phyloP scores from a whole-genome alignment of 2,329 filamentous ascomycete genomes.

The Phaeomoniella chlamydospora region DNA sequence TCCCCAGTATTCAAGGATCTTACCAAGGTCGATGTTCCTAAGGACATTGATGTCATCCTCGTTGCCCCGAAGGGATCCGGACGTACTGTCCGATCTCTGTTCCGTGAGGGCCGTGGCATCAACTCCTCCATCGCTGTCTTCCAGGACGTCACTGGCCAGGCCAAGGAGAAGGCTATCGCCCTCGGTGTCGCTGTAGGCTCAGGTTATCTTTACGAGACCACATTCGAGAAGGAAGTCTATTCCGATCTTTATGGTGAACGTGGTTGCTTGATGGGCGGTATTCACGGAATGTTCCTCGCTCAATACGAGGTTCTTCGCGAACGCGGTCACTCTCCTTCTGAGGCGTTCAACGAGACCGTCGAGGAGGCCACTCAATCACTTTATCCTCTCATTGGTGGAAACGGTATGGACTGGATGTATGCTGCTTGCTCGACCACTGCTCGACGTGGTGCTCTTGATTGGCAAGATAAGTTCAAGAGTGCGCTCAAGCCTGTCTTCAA shows the following conservation, averaged over 20 bases:
- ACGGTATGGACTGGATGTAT: constrained; percentile 99
- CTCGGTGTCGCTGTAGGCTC: constrained; percentile 93
- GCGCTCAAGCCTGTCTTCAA: constrained; percentile 98
- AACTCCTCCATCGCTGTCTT: constrained; percentile 97
- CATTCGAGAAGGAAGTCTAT: constrained; percentile 99
- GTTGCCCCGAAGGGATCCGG: constrained; percentile 98
- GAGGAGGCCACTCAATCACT: constrained; percentile 98
- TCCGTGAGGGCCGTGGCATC: constrained; percentile 98
- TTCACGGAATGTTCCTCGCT: constrained; percentile 99
- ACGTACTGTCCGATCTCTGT: constrained; percentile 94
- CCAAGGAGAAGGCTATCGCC: constrained; percentile 93
- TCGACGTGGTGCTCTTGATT: constrained; percentile 96
- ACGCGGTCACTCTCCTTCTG: constrained; percentile 90
- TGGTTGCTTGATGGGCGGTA: constrained; percentile 98
- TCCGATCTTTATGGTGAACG: constrained; percentile 99
- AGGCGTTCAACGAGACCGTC: constrained; percentile 99
- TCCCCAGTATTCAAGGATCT: constrained; percentile 99
- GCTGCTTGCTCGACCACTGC: constrained; percentile 98
- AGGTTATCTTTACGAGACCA: constrained; percentile 99
- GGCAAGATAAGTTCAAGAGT: constrained; percentile 94
- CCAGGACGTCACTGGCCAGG: constrained; percentile 97
- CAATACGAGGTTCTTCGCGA: constrained; percentile 99
- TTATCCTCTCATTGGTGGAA: constrained; percentile 91
- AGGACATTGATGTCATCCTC: constrained; percentile 96
- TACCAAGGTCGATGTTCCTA: constrained; percentile 95